These are phyloP conservation scores for Quercus tomentella DNA, from an alignment of 331 rosid species.

Conservation along the genomic window DNA sequence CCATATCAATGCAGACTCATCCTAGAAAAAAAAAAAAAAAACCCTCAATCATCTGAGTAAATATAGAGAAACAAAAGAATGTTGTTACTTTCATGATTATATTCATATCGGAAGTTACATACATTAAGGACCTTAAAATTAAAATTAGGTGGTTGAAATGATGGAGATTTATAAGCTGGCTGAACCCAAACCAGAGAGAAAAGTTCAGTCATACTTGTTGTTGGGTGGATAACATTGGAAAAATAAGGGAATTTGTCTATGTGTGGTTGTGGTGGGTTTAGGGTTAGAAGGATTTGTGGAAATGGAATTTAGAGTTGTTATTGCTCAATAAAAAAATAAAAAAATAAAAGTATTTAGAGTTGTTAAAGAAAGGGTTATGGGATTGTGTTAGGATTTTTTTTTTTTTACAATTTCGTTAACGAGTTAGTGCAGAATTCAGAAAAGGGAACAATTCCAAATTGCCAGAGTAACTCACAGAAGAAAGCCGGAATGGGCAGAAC, in stretches of 20 bases:
- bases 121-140: neutral
- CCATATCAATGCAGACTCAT: constrained; percentile 82
- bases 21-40: constrained; percentile 49
- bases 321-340: too few species aligned
- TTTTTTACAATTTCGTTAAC: constrained; percentile 1
- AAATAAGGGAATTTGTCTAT: too few species aligned
- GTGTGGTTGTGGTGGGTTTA: too few species aligned
- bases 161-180: neutral
- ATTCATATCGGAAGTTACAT: constrained; percentile 6
- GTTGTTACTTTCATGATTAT: constrained; percentile 2
- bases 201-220: neutral
- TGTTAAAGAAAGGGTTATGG: too few species aligned
- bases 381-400: too few species aligned
- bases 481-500: constrained; percentile 93
- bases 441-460: constrained; percentile 3
- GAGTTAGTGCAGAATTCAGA: neutral
- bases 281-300: too few species aligned
- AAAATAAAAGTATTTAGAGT: too few species aligned
- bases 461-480: constrained; percentile 61
- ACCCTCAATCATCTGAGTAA: constrained; percentile 15
- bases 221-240: neutral
- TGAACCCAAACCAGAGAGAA: neutral
- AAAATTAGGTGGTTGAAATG: neutral
- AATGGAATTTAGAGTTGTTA: too few species aligned
- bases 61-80: constrained; percentile 14